Conservation (phyloP, 352 stramenopile species). For the Aphanomyces stellatus region DNA sequence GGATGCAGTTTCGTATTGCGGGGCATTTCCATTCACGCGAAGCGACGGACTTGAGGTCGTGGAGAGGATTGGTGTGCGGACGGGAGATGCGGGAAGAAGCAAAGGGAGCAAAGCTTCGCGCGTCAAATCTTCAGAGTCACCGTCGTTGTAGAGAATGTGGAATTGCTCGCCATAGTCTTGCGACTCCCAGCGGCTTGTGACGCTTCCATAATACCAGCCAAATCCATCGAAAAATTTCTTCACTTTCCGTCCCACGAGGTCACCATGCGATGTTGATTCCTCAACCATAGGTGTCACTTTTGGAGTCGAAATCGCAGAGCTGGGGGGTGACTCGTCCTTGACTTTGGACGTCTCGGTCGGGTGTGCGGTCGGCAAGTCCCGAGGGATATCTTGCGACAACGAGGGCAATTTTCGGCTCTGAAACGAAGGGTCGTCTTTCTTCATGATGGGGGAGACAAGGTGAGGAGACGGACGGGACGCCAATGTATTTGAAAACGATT, state of each 20-base stretch:
- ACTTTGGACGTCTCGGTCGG: no score
- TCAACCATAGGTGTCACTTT: no score
- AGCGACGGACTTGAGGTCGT: background rate
- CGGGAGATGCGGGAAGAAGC: background rate
- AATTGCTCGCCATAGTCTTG: slow-evolving; percentile 17
- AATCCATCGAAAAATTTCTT: slow-evolving; percentile 16
- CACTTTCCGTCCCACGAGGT: slow-evolving; percentile 11
- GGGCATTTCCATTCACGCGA: background rate
- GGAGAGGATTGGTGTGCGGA: no score
- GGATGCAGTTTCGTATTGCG: background rate
- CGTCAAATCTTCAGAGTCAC: slow-evolving; percentile 13
- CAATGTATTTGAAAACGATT: background rate
- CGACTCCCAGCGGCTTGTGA: slow-evolving; percentile 12
- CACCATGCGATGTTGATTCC: background rate
- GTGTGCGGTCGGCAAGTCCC: background rate
- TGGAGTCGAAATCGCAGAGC: background rate
- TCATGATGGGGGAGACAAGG: background rate
- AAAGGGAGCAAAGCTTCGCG: background rate
- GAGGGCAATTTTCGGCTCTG: background rate
- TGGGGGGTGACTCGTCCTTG: no score
- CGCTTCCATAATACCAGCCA: slow-evolving; percentile 14
- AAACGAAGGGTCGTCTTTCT: background rate
- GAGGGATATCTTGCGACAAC: background rate
- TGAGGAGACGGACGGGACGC: background rate
- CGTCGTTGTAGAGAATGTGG: slow-evolving; percentile 9